These are phyloP conservation scores for Hymenoscyphus fraxineus DNA, from an alignment of 2,329 filamentous ascomycete genomes.

Conservation along the genomic window DNA sequence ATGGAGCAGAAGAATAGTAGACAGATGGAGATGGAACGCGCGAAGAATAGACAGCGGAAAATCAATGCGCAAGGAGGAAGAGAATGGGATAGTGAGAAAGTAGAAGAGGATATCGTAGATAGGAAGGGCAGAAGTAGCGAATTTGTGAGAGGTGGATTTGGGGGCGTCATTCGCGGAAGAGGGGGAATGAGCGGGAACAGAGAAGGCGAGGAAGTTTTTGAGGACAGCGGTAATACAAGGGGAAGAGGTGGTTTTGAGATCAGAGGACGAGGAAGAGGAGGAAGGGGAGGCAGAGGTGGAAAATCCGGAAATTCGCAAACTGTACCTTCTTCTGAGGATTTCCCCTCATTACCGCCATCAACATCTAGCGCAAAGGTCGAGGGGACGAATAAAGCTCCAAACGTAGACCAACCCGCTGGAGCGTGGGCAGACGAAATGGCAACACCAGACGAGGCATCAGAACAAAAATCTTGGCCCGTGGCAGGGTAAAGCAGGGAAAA, in stretches of 20 bases:
- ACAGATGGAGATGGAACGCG: constrained; percentile 35
- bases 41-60: constrained; percentile 35
- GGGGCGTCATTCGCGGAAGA: constrained; percentile 29
- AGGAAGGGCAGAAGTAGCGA: constrained; percentile 26
- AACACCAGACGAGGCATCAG: constrained; percentile 9
- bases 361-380: background rate
- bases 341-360: constrained; percentile 27
- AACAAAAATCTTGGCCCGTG: background rate
- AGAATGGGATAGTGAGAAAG: constrained; percentile 36
- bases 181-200: constrained; percentile 23
- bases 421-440: constrained; percentile 19
- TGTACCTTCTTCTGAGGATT: constrained; percentile 26
- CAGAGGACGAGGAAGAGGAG: constrained; percentile 25
- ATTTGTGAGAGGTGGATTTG: constrained; percentile 32
- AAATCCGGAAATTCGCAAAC: constrained; percentile 17
- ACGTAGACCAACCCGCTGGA: constrained; percentile 7
- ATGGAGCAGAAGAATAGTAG: constrained; percentile 30
- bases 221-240: constrained; percentile 17
- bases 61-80: constrained; percentile 33
- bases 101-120: constrained; percentile 33
- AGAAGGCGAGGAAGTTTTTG: constrained; percentile 14
- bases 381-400: constrained; percentile 14
- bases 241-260: constrained; percentile 19
- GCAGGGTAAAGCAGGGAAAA: background rate
- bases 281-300: constrained; percentile 23